Evolutionary conservation across 352 stramenopile species (phyloP).

Genomic region (Globisporangium paddicum): DNA sequence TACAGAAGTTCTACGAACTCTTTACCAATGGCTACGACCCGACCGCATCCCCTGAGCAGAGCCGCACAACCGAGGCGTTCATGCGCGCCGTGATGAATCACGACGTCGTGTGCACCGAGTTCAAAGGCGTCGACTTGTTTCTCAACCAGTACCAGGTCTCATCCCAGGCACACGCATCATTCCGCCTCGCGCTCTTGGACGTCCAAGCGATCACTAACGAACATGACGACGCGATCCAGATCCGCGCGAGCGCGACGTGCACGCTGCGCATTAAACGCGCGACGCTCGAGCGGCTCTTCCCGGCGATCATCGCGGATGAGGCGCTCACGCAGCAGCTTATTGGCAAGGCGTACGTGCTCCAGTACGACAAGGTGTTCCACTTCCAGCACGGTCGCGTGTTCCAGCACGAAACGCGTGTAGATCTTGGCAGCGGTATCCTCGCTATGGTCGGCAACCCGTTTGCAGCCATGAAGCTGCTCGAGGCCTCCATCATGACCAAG

Average conservation of each 20-base stretch:
- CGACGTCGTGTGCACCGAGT: slow-evolving; percentile 49
- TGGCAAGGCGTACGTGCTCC: slow-evolving; percentile 49
- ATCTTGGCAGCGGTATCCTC: slow-evolving; percentile 50
- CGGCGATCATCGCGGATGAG: slow-evolving; percentile 48
- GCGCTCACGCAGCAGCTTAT: slow-evolving; percentile 44
- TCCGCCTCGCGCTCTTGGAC: slow-evolving; percentile 24
- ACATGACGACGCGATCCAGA: slow-evolving; percentile 20
- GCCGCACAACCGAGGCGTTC: slow-evolving; percentile 23
- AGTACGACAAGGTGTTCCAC: slow-evolving; percentile 74
- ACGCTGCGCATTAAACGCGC: slow-evolving; percentile 38
- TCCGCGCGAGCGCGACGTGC: slow-evolving; percentile 33
- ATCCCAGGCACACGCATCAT: slow-evolving; percentile 25
- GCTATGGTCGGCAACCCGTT: slow-evolving; percentile 47
- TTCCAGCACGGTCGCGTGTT: slow-evolving; percentile 43
- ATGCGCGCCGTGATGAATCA: slow-evolving; percentile 34
- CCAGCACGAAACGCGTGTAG: slow-evolving; percentile 49
- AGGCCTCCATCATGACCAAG: slow-evolving; percentile 53
- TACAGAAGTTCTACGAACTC: slow-evolving; percentile 35
- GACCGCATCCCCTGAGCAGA: slow-evolving; percentile 12
- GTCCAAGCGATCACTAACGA: slow-evolving; percentile 23
- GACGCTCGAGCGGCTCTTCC: slow-evolving; percentile 46
- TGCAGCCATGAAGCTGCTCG: slow-evolving; percentile 42
- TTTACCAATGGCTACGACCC: slow-evolving; percentile 39
- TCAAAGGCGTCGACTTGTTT: slow-evolving; percentile 47
- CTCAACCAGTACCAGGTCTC: slow-evolving; percentile 37